Evolutionary conservation across 257 asterid species (phyloP), one percentile per base, ranked within the genome.

Genomic region (Rauvolfia tetraphylla): DNA sequence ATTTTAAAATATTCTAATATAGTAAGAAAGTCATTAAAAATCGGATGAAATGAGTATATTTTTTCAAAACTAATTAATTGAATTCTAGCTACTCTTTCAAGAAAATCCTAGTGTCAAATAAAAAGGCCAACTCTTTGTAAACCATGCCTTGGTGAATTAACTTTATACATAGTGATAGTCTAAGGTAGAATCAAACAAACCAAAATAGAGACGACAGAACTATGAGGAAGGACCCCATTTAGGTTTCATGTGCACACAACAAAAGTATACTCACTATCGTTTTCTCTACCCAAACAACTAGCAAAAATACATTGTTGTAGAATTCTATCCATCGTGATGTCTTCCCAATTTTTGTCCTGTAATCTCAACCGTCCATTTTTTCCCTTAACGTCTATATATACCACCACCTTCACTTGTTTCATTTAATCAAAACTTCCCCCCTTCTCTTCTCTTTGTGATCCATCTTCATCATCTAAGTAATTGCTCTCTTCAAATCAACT

Each of bases 301-400:
- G 71, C 36, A 65, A n/a, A 62, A 31, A 54, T 22, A 48, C 3
- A 46, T 20, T 31, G 7, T 68, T 53, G 5, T 44, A 34, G 15
- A 66, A 36, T 44, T 44, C 27, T 71, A 39, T 51, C 80, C 71
- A 38, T 79, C 57, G 65, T 13, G 62, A 36, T 67, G n/a, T 67
- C 62, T n/a, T 67, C 38, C 38, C 31, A 69, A 59, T 71, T 53
- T 33, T 31, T 56, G 18, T 59, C 68, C 38, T 58, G 38, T 23
- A 42, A 68, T 83, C 80, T 46, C 81, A 15, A 71, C 85, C 84
- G 74, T 80, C 79, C 81, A 73, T 72, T 51, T 31, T 25, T 31
- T 31, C 29, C 53, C 78, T 29, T 71, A 77, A 31, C 78, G 57
- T 81, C 85, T 87, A 83, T 87, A 85, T 79, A 87, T 81, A 79